A percentile compares a stretch with the other conserved stretches of the same genome.
These are phyloP conservation scores for Nakaseomyces glabratus DNA, from an alignment of 1,139 yeast genomes.

Conservation along the genomic window DNA sequence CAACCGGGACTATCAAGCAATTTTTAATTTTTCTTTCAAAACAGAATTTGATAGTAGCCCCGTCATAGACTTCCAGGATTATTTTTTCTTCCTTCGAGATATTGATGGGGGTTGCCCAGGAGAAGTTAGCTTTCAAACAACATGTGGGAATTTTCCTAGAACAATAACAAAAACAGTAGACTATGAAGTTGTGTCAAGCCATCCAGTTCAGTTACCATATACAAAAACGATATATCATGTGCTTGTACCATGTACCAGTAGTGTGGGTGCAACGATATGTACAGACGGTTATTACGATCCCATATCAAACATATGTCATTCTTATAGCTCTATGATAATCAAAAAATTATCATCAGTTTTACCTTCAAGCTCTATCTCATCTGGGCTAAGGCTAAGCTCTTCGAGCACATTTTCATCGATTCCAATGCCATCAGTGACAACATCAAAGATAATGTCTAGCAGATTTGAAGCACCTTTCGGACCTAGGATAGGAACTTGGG, in stretches of 20 bases:
- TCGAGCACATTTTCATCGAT: too few relatives aligned
- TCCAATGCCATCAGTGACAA: too few relatives aligned
- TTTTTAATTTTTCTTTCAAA: background rate
- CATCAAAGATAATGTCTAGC: too few relatives aligned
- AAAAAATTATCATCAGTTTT: background rate
- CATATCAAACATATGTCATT: background rate
- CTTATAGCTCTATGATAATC: background rate
- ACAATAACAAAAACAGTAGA: background rate
- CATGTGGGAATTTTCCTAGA: background rate
- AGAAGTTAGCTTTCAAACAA: background rate
- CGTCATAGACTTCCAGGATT: background rate
- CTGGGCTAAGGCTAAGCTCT: too few relatives aligned
- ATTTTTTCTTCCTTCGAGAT: slow-evolving; percentile 1
- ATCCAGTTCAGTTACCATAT: background rate
- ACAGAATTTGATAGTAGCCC: background rate
- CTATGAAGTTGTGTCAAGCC: background rate
- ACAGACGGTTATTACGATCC: slow-evolving; percentile 2
- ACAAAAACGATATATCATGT: slow-evolving; percentile 1
- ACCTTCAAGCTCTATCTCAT: slow-evolving; percentile 1
- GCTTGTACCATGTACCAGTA: background rate
- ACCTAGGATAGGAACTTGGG: too few relatives aligned
- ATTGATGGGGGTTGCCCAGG: slow-evolving; percentile 1
- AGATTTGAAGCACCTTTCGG: too few relatives aligned
- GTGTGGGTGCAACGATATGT: background rate
- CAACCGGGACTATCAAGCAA: slow-evolving; percentile 1